phyloP scores from a whole-genome alignment of 148 eudicot species.

The Amaranthus cruentus region DNA sequence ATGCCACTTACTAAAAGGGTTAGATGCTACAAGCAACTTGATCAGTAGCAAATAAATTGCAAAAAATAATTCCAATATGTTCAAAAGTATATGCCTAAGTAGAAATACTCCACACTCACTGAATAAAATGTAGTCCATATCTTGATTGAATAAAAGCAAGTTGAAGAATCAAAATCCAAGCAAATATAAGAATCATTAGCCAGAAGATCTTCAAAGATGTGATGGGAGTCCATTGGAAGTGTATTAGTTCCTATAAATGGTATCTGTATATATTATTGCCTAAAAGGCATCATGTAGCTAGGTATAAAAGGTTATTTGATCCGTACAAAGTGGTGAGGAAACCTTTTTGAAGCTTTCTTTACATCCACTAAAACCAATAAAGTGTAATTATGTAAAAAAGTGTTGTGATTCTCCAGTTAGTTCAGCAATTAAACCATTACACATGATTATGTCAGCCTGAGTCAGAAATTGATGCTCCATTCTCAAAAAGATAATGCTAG shows the following conservation, averaged over 20 bases:
- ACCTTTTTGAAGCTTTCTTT: conserved; percentile 15
- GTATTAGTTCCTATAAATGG: conserved; percentile 21
- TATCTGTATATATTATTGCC: conserved; percentile 15
- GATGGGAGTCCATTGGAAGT: conserved; percentile 8
- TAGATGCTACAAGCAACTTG: conserved; percentile 40
- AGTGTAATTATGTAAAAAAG: conserved; percentile 9
- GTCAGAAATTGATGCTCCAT: conserved; percentile 3
- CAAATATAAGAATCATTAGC: conserved; percentile 25
- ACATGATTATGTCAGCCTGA: conserved; percentile 20
- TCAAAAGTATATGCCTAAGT: conserved; percentile 31
- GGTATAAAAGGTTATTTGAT: conserved; percentile 16
- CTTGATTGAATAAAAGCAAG: conserved; percentile 32
- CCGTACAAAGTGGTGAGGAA: conserved; percentile 26
- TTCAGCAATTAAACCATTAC: conserved; percentile 6
- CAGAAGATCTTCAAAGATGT: conserved; percentile 19
- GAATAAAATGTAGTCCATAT: conserved; percentile 23
- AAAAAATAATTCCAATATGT: conserved; percentile 24
- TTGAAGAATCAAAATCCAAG: conserved; percentile 44
- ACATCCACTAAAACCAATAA: conserved; percentile 20
- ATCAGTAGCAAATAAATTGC: conserved; percentile 16
- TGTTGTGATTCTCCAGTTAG: conserved; percentile 23
- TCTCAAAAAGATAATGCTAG: not conserved
- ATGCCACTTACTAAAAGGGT: conserved; percentile 30
- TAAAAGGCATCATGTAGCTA: conserved; percentile 16
- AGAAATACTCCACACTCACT: conserved; percentile 17